Conservation (phyloP, 768 basidiomycete species). For the Kwoniella pini region DNA sequence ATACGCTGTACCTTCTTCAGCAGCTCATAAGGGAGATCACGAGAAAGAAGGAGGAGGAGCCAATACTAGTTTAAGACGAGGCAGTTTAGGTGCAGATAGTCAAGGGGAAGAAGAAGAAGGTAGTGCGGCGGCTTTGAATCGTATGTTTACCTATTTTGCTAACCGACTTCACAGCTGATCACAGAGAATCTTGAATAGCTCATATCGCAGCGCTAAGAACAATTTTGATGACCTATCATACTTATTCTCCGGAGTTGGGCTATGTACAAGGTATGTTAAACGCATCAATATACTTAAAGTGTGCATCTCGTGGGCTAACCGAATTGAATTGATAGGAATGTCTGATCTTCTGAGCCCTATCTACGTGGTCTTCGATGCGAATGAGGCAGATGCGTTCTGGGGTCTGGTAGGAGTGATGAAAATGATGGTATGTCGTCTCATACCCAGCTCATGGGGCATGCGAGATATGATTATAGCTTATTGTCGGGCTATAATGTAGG, state of each 20-base stretch:
- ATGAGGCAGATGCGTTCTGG: slow-evolving; percentile 93
- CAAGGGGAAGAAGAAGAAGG: slow-evolving; percentile 49
- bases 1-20: slow-evolving; percentile 61
- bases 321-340: slow-evolving; percentile 62
- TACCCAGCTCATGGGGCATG: not conserved
- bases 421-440: slow-evolving; percentile 71
- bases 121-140: slow-evolving; percentile 47
- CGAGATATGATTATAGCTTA: too few species aligned
- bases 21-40: slow-evolving; percentile 48
- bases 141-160: slow-evolving; percentile 29
- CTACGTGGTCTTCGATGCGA: slow-evolving; percentile 84
- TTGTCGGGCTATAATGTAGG: slow-evolving; percentile 58
- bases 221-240: slow-evolving; percentile 71
- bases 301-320: not conserved
- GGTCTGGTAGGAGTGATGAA: slow-evolving; percentile 94
- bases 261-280: slow-evolving; percentile 75
- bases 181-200: slow-evolving; percentile 18
- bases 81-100: slow-evolving; percentile 15
- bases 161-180: slow-evolving; percentile 18
- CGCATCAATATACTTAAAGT: not conserved
- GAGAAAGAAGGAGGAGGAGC: slow-evolving; percentile 61
- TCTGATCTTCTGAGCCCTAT: slow-evolving; percentile 91
- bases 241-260: slow-evolving; percentile 60
- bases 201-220: slow-evolving; percentile 85
- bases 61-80: slow-evolving; percentile 7